Evolutionary conservation across 2,329 filamentous ascomycete species (phyloP), one percentile per base, ranked within the genome.

Genomic region (Arthrobotrys pseudoclavata): DNA sequence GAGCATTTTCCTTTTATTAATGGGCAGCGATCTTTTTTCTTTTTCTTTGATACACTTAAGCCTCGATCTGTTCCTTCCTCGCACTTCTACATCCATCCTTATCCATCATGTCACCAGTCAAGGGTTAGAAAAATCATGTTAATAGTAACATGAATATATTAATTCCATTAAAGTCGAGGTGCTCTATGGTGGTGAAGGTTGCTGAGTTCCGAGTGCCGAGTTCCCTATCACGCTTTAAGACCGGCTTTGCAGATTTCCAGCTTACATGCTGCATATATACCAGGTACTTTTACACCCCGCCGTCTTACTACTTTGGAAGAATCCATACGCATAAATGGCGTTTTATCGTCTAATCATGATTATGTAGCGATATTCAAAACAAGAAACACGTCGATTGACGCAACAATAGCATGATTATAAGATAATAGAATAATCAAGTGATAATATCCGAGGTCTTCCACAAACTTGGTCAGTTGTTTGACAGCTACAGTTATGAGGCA

Each of bases 221-320:
- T 26, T 13, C 20, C 18, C 9, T 26, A 12, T 26, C 42, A 47
- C 5, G 42, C 15, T 40, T 40, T 40, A 40, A 18, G 18, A 40
- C n/a, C 18, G 29, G 24, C 12, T 15, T n/a, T 26, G 20, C 18
- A 7, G 15, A 24, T 57, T 26, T n/a, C 13, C 52, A 7, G 12
- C 55, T 42, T 24, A 60, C 55, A 42, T 24, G 24, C 60, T 48
- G 60, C 40, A 55, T 31, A 66, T 66, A 40, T 40, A n/a, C 9
- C 15, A 40, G 1, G 37, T 12, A 5, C 12, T 12, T 15, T 3
- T 3, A 24, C 61, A 40, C 4, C 15, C 6, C 42, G 18, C 20
- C 62, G 31, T 66, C 61, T 64, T 9, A 64, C 61, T 15, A 6
- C 10, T 40, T 37, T 31, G 31, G 12, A 62, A 9, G 42, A 10